Percentiles rank a stretch among this genome's conserved stretches.
phyloP scores from a whole-genome alignment of 1,284 basidiomycete genomes.

The Baeospora myosura region DNA sequence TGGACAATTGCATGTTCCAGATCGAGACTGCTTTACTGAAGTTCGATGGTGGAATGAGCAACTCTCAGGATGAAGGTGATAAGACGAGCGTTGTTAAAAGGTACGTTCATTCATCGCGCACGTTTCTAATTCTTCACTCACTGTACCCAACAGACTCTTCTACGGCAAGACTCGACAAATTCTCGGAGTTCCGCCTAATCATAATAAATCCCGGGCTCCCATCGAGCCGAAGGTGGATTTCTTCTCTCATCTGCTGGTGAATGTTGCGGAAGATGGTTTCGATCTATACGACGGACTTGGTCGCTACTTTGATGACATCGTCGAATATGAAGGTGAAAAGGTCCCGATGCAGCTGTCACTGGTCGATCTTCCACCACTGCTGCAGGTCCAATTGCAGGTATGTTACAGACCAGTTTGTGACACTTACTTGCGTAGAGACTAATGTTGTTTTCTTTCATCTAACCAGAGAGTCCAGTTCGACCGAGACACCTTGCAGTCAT shows the following conservation, averaged over 20 bases:
- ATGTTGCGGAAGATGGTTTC: slow-evolving; percentile 79
- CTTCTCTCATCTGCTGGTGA: slow-evolving; percentile 91
- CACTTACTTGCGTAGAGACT: background rate
- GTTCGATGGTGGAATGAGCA: slow-evolving; percentile 55
- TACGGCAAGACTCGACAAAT: slow-evolving; percentile 83
- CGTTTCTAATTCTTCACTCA: slow-evolving; percentile 4
- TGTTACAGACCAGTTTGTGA: slow-evolving; percentile 13
- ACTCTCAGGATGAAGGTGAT: slow-evolving; percentile 44
- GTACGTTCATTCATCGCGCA: slow-evolving; percentile 32
- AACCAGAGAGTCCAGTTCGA: slow-evolving; percentile 93
- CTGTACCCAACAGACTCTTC: slow-evolving; percentile 55
- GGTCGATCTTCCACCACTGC: slow-evolving; percentile 79
- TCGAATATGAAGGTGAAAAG: slow-evolving; percentile 84
- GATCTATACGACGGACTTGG: slow-evolving; percentile 94
- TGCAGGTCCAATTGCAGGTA: slow-evolving; percentile 95
- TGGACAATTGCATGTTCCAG: slow-evolving; percentile 99
- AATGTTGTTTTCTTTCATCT: slow-evolving; percentile 5
- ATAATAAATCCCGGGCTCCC: slow-evolving; percentile 44
- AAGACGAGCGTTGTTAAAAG: slow-evolving; percentile 76
- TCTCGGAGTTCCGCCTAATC: slow-evolving; percentile 43
- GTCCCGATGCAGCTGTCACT: slow-evolving; percentile 85
- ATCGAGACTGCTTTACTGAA: slow-evolving; percentile 86
- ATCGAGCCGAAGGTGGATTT: slow-evolving; percentile 83
- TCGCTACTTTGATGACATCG: slow-evolving; percentile 85
- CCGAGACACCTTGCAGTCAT: slow-evolving; percentile 78